A percentile compares a stretch with the other conserved stretches of the same genome.
These are phyloP conservation scores for Corynascus novoguineensis DNA, from an alignment of 495 filamentous ascomycete species.

Conservation along the genomic window DNA sequence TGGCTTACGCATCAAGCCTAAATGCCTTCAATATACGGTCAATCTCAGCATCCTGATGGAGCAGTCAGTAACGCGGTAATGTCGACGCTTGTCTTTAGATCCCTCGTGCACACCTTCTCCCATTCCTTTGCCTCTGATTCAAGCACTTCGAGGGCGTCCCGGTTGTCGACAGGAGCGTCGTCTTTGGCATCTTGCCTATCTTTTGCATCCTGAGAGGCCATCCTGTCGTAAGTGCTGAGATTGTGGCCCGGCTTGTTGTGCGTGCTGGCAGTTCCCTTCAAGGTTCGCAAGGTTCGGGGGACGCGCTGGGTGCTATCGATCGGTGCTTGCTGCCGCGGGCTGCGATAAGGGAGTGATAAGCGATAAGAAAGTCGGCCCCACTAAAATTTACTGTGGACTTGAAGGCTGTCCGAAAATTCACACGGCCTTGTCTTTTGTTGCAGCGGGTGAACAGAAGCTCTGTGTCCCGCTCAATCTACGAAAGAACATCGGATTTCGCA, in stretches of 20 bases:
- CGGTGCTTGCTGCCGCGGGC: background rate
- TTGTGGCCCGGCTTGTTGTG: background rate
- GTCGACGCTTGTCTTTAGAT: background rate
- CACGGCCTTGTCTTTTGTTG: background rate
- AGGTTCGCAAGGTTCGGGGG: background rate
- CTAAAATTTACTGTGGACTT: conserved; percentile 20
- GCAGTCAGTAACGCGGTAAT: background rate
- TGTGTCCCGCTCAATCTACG: background rate
- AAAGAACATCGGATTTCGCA: background rate
- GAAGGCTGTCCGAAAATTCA: conserved; percentile 2
- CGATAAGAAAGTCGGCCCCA: conserved; percentile 14
- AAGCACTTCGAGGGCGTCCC: conserved; percentile 73
- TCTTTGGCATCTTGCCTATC: conserved; percentile 10
- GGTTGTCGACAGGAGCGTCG: conserved; percentile 24
- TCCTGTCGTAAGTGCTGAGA: background rate
- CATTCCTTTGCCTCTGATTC: conserved; percentile 87
- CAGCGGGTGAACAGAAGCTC: background rate
- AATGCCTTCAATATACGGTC: conserved; percentile 90
- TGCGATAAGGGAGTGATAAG: background rate
- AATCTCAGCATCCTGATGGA: conserved; percentile 81
- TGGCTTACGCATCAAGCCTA: conserved; percentile 73
- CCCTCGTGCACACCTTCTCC: conserved; percentile 53
- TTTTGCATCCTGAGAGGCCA: conserved; percentile 26
- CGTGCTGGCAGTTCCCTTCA: background rate
- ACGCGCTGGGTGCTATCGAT: too few relatives aligned